Percentiles rank a stretch among this genome's conserved stretches.
phyloP scores from a whole-genome alignment of 2,329 filamentous ascomycete species.

The Verticillium dahliae region DNA sequence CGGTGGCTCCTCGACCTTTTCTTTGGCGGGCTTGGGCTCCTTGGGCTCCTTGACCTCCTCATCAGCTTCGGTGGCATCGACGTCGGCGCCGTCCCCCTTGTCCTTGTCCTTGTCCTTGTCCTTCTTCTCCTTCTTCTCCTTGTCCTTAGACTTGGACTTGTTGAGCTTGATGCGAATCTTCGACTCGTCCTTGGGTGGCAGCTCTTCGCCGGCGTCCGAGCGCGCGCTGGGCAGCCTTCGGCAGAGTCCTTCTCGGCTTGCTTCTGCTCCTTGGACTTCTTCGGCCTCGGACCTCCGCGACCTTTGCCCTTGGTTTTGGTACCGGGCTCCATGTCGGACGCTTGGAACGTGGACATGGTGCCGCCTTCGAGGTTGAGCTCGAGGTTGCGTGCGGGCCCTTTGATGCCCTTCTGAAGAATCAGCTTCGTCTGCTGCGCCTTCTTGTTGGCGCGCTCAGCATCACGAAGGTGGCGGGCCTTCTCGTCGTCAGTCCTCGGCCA shows the following conservation, averaged over 20 bases:
- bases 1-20: conserved; percentile 38
- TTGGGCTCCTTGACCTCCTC: conserved; percentile 40
- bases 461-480: conserved; percentile 70
- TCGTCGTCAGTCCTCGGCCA: conserved; percentile 78
- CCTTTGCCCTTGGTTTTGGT: conserved; percentile 44
- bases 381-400: conserved; percentile 63
- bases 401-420: conserved; percentile 80
- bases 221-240: conserved; percentile 81
- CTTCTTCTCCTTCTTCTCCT: conserved; percentile 34
- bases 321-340: conserved; percentile 47
- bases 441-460: conserved; percentile 84
- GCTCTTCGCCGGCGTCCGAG: conserved; percentile 72
- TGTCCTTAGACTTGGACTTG: conserved; percentile 41
- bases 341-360: conserved; percentile 77
- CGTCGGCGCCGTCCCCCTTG: conserved; percentile 29
- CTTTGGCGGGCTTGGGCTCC: conserved; percentile 38
- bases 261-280: conserved; percentile 88
- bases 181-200: conserved; percentile 52
- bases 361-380: conserved; percentile 80
- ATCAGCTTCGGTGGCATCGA: conserved; percentile 22
- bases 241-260: conserved; percentile 76
- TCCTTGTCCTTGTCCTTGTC: conserved; percentile 24
- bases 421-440: conserved; percentile 88
- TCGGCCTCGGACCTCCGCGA: conserved; percentile 61
- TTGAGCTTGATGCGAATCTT: conserved; percentile 59